These are phyloP conservation scores for Berberis vulgaris DNA, from an alignment of 164 flowering plant genomes.

Conservation along the genomic window DNA sequence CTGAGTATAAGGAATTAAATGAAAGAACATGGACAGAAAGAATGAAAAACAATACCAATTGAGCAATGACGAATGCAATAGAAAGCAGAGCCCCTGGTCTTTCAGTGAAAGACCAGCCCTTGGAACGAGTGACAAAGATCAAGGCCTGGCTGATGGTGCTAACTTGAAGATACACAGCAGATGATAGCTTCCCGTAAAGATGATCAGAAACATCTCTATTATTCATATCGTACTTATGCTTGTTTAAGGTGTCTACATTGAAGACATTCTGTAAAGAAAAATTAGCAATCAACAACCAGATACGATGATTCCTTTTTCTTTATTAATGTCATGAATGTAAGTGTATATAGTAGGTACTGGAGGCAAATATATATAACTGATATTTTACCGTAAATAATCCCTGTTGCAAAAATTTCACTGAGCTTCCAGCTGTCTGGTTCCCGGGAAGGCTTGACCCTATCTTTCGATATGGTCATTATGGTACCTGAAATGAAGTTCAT, in stretches of 20 bases:
- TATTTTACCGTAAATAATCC: constrained; percentile 37
- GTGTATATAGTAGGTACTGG: no score
- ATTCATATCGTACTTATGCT: constrained; percentile 7
- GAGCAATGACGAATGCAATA: constrained; percentile 59
- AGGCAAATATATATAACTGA: no score
- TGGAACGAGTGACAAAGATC: constrained; percentile 66
- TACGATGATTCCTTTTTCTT: no score
- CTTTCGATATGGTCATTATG: constrained; percentile 73
- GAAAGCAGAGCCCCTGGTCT: constrained; percentile 57
- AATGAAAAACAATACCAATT: constrained; percentile 35
- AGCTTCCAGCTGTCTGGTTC: constrained; percentile 67
- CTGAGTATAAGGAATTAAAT: no score
- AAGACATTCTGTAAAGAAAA: constrained; percentile 30
- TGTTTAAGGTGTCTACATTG: constrained; percentile 23
- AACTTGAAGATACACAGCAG: constrained; percentile 68
- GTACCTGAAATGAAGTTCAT: constrained; percentile 34
- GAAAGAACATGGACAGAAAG: no score
- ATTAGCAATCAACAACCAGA: no score
- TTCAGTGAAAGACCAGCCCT: constrained; percentile 56
- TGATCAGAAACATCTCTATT: neutral
- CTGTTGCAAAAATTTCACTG: constrained; percentile 58
- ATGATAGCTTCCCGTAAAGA: constrained; percentile 24
- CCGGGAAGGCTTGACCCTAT: constrained; percentile 70
- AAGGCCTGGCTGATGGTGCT: constrained; percentile 67
- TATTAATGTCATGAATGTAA: no score